Evolutionary conservation across 768 basidiomycete species (phyloP).

Genomic region (Hydnum rufescens): DNA sequence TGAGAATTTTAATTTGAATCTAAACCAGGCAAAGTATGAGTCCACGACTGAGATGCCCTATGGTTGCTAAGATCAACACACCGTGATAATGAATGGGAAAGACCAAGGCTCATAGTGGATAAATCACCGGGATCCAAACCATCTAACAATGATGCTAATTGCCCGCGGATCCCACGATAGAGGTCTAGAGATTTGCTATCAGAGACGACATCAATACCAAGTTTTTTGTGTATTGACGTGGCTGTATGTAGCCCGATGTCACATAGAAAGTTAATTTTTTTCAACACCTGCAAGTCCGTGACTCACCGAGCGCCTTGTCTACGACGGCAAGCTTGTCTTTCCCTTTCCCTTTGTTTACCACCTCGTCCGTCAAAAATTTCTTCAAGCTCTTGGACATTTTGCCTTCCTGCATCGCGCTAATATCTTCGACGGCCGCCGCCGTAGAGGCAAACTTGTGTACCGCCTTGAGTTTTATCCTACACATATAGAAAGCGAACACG

Average conservation of each 20-base stretch:
- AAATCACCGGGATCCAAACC: conserved; percentile 87
- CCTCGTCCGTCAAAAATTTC: conserved; percentile 75
- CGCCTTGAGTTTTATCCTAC: conserved; percentile 80
- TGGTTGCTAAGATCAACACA: conserved; percentile 18
- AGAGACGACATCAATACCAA: conserved; percentile 66
- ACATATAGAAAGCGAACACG: not conserved
- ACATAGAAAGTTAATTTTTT: not conserved
- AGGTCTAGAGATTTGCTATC: conserved; percentile 48
- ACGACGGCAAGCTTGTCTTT: conserved; percentile 68
- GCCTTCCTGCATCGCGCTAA: conserved; percentile 79
- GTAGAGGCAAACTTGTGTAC: conserved; percentile 94
- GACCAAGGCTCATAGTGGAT: conserved; percentile 92
- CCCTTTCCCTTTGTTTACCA: conserved; percentile 76
- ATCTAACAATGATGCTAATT: conserved; percentile 70
- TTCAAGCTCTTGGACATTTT: conserved; percentile 86
- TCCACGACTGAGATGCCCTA: not conserved
- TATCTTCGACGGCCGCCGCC: conserved; percentile 90
- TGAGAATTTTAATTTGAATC: conserved; percentile 98
- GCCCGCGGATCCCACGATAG: conserved; percentile 87
- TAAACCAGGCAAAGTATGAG: conserved; percentile 22
- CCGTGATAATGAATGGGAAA: conserved; percentile 93
- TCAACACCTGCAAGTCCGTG: conserved; percentile 5
- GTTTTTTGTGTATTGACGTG: conserved; percentile 78
- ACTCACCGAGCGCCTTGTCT: conserved; percentile 77
- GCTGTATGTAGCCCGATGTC: conserved; percentile 23